Evolutionary conservation across 805 yeast genomes (phyloP).

Genomic region (Nadsonia fulvescens): DNA sequence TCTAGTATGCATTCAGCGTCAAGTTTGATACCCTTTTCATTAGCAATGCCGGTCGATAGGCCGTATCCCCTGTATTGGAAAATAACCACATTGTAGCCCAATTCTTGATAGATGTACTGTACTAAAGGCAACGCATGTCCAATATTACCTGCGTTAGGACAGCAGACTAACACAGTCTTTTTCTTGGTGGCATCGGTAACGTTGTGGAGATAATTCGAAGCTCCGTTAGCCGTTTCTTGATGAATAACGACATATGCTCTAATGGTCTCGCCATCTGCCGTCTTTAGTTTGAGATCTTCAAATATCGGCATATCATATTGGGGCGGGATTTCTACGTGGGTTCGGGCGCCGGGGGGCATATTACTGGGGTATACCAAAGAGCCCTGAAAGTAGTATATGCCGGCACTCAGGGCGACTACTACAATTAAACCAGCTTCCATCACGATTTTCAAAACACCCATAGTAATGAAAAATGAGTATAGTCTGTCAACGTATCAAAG

Average conservation of each 20-base stretch:
- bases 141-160: slow-evolving; percentile 93
- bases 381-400: slow-evolving; percentile 27
- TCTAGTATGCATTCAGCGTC: slow-evolving; percentile 64
- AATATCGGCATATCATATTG: slow-evolving; percentile 40
- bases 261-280: slow-evolving; percentile 52
- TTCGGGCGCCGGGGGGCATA: slow-evolving; percentile 53
- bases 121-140: slow-evolving; percentile 81
- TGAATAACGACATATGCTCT: slow-evolving; percentile 52
- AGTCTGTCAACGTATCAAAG: too few species aligned
- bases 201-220: too few species aligned
- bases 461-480: too few species aligned
- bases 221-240: too few species aligned
- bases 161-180: slow-evolving; percentile 58
- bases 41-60: slow-evolving; percentile 52
- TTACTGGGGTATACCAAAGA: slow-evolving; percentile 68
- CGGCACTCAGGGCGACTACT: slow-evolving; percentile 8
- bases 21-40: slow-evolving; percentile 59
- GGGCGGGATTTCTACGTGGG: slow-evolving; percentile 59
- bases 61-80: slow-evolving; percentile 92
- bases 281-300: slow-evolving; percentile 39
- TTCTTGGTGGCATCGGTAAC: slow-evolving; percentile 30
- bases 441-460: too few species aligned
- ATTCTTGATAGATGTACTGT: slow-evolving; percentile 38
- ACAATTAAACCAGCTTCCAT: slow-evolving; percentile 7
- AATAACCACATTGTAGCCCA: slow-evolving; percentile 61